Evolutionary conservation across 495 filamentous ascomycete species (phyloP).

Genomic region (Penicillium macrosclerotiorum): DNA sequence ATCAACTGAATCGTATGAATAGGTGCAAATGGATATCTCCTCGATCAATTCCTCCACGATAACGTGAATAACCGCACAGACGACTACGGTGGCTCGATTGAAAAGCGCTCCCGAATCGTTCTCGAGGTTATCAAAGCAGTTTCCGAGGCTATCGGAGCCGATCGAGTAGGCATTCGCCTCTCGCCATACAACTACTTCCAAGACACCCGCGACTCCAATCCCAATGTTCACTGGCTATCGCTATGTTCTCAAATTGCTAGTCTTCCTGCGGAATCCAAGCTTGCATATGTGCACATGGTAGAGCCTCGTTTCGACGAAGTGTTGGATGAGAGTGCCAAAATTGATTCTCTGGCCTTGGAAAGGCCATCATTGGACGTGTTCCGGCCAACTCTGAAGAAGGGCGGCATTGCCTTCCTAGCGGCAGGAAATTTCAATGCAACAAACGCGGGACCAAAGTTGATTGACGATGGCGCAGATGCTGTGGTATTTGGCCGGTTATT

Average conservation of each 20-base stretch:
- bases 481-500: constrained; percentile 61
- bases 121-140: constrained; percentile 43
- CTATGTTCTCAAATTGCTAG: constrained; percentile 29
- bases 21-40: constrained; percentile 53
- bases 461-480: constrained; percentile 28
- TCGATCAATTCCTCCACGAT: constrained; percentile 54
- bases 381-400: constrained; percentile 26
- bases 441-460: constrained; percentile 25
- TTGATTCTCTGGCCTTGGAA: constrained; percentile 25
- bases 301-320: constrained; percentile 47
- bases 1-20: neutral
- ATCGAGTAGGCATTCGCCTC: constrained; percentile 40
- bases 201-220: constrained; percentile 35
- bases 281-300: constrained; percentile 42
- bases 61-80: constrained; percentile 53
- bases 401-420: constrained; percentile 29
- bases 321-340: constrained; percentile 43
- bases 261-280: constrained; percentile 19
- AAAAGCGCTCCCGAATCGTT: constrained; percentile 48
- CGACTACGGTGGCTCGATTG: constrained; percentile 48
- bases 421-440: constrained; percentile 31
- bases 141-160: constrained; percentile 23
- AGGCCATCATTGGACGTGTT: constrained; percentile 31
- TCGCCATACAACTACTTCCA: constrained; percentile 52
- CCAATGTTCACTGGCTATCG: constrained; percentile 24